Base-by-base conservation (phyloP, 306 rosid genomes). In the Pachyrhizus erosus region DNA sequence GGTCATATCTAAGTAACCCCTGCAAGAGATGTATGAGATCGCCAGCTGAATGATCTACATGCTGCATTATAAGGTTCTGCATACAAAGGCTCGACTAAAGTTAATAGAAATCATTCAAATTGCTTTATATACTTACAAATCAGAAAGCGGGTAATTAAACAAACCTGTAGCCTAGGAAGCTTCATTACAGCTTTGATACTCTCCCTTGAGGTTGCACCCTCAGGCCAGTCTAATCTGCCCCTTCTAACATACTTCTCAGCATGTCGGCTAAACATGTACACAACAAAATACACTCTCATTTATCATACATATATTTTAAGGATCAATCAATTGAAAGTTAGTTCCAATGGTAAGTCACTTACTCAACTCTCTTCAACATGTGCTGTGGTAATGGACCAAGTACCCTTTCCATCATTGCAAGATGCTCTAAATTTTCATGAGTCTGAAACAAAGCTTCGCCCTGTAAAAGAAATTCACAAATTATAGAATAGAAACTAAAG, bases 371-470 rank as follows among this genome's bases (percentile, higher is more conserved):
- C 90, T 91, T 93, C 75, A 93, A 78, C 81, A 93, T 88, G 24
- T 89, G 91, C 75, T 84, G 91, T 0, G 99, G 94, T 11, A 93
- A 43, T 5, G 91, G 84, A 3, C 99, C 99, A 27, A 96, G 90
- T 40, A 90, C 98, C 45, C 98, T 88, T 83, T 96, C 99, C 98
- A 96, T 96, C 99, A 96, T 93, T 6, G 99, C 97, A 6, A 96
- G 94, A 86, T 93, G 99, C 86, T 96, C 98, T 69, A 96, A 86
- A 86, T 93, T 96, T 78, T 96, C 99, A 12, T 96, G 99, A 57
- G 99, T 96, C 87, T 96, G 98, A 67, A 96, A 96, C 84, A 96
- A 84, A 2, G 99, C 99, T 86, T 96, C 99, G 0, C 99, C 99
- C 99, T 95, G 75, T 66, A 37, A 69, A 2, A 67, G 20, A 64